These are phyloP conservation scores for Oxytropis ochrocephala DNA, from an alignment of 306 rosid species.

Conservation along the genomic window DNA sequence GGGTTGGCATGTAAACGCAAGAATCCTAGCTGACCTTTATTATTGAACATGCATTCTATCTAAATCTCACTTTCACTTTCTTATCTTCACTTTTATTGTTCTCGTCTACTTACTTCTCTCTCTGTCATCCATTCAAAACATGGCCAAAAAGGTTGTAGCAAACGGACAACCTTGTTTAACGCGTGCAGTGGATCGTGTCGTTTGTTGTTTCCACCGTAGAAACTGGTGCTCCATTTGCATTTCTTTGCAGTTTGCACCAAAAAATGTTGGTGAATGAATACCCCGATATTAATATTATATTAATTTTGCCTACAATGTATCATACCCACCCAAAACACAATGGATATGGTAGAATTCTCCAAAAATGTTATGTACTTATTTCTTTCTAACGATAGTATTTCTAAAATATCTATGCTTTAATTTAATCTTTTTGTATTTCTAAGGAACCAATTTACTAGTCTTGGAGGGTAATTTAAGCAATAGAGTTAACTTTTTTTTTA, in stretches of 20 bases:
- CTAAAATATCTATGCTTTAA: neutral
- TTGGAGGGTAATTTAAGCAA: too few relatives aligned
- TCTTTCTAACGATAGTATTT: neutral
- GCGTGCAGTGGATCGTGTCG: neutral
- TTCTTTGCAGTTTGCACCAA: too few relatives aligned
- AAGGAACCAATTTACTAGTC: too few relatives aligned
- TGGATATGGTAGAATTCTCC: too few relatives aligned
- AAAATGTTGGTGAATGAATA: too few relatives aligned
- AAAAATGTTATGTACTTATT: too few relatives aligned
- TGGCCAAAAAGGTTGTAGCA: slow-evolving; percentile 6
- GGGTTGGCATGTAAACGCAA: slow-evolving; percentile 35
- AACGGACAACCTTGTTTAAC: slow-evolving; percentile 7
- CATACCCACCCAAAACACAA: too few relatives aligned
- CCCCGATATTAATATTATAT: too few relatives aligned
- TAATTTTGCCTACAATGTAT: too few relatives aligned
- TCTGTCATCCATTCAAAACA: slow-evolving; percentile 11
- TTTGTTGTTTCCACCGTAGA: neutral
- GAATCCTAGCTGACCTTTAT: slow-evolving; percentile 16
- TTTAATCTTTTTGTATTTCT: neutral
- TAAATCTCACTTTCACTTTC: slow-evolving; percentile 2
- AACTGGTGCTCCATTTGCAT: neutral
- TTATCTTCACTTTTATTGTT: neutral
- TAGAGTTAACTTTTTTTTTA: too few relatives aligned
- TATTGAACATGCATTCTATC: neutral
- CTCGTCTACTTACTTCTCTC: neutral